Conservation (phyloP, 192 early-diverging fungal genomes). For the Phycomyces nitens region DNA sequence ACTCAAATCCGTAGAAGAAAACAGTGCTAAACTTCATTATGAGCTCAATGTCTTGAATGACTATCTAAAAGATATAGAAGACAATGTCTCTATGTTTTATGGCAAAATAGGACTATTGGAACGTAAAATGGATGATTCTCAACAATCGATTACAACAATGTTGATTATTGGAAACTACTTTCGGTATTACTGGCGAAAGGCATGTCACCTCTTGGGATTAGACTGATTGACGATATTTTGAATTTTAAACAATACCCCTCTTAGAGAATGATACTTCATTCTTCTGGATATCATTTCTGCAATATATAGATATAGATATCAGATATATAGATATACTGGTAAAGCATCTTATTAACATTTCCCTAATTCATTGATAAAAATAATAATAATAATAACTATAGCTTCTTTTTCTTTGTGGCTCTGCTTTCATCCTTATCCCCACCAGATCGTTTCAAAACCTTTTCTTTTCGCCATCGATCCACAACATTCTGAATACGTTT, state of each 20-base stretch:
- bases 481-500: slow-evolving; percentile 42
- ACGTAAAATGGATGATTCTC: slow-evolving; percentile 36
- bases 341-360: no score
- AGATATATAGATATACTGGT: no score
- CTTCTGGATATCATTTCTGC: no score
- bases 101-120: slow-evolving; percentile 36
- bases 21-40: slow-evolving; percentile 41
- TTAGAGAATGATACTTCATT: no score
- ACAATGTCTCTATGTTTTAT: slow-evolving; percentile 39
- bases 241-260: no score
- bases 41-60: slow-evolving; percentile 38
- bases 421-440: no score
- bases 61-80: slow-evolving; percentile 43
- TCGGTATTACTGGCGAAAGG: slow-evolving; percentile 37
- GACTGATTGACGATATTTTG: background rate
- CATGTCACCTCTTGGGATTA: background rate
- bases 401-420: no score
- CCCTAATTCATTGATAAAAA: no score
- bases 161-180: slow-evolving; percentile 40
- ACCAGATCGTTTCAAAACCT: background rate
- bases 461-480: slow-evolving; percentile 25
- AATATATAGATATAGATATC: no score
- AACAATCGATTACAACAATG: slow-evolving; percentile 33
- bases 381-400: no score
- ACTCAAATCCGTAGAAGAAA: slow-evolving; percentile 29